phyloP scores from a whole-genome alignment of 2,329 filamentous ascomycete species.

The Monosporascus sp. region DNA sequence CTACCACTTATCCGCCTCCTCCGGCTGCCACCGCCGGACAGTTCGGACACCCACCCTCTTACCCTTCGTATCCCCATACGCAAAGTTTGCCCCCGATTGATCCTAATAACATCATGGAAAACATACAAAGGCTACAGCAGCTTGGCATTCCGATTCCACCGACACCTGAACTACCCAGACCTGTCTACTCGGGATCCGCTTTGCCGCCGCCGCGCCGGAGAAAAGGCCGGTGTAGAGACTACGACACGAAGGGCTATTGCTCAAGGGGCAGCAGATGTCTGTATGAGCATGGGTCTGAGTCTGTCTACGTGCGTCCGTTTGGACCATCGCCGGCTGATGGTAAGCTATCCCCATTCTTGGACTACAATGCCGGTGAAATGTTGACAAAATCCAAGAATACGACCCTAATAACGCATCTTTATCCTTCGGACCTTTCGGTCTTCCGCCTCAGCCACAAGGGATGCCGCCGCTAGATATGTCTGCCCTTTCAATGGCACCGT shows the following conservation, averaged over 20 bases:
- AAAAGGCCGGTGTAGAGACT: constrained; percentile 60
- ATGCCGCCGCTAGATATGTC: constrained; percentile 13
- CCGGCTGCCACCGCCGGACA: constrained; percentile 4
- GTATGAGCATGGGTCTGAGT: constrained; percentile 62
- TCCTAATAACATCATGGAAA: constrained; percentile 56
- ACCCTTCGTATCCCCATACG: constrained; percentile 16
- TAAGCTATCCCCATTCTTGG: constrained; percentile 10
- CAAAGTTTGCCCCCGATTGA: constrained; percentile 46
- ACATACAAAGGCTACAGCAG: constrained; percentile 57
- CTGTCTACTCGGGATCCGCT: constrained; percentile 23
- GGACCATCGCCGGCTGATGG: constrained; percentile 29
- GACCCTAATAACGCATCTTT: constrained; percentile 51
- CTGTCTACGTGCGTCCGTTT: constrained; percentile 32
- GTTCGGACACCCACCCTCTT: constrained; percentile 19
- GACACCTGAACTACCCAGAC: constrained; percentile 30
- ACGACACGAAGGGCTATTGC: constrained; percentile 69
- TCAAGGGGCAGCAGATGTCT: constrained; percentile 61
- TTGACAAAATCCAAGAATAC: constrained; percentile 41
- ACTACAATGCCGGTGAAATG: background rate
- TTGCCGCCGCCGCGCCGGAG: constrained; percentile 26
- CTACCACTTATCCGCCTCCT: constrained; percentile 3
- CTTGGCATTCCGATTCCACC: constrained; percentile 46
- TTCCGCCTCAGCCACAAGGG: constrained; percentile 6
- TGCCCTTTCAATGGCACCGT: constrained; percentile 11
- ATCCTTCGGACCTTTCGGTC: constrained; percentile 10